Conservation (phyloP, 352 stramenopile species). For the Pythium vanterpoolii region DNA sequence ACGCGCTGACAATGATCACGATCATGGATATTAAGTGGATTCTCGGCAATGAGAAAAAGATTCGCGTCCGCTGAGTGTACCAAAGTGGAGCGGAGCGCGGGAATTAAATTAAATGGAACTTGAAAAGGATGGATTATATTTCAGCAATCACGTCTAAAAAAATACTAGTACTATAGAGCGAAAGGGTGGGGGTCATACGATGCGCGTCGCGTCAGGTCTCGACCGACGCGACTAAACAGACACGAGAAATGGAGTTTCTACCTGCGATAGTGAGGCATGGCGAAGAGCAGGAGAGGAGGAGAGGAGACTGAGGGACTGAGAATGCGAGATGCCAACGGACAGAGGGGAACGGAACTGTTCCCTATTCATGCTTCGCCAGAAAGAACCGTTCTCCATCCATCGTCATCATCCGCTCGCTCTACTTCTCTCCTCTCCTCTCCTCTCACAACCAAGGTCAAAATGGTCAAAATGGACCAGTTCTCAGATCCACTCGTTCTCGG, state of each 20-base stretch:
- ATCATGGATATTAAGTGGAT: slow-evolving; percentile 59
- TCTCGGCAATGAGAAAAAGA: slow-evolving; percentile 26
- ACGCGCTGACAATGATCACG: slow-evolving; percentile 44
- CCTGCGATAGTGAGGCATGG: neutral
- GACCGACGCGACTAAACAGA: neutral
- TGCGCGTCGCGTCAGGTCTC: neutral
- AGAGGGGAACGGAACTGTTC: too few species aligned
- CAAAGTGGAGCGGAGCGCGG: too few species aligned
- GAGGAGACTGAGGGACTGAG: too few species aligned
- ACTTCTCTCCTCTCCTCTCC: neutral
- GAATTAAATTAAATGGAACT: too few species aligned
- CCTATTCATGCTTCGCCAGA: too few species aligned
- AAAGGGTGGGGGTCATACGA: slow-evolving; percentile 17
- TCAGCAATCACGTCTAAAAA: too few species aligned
- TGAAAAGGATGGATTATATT: too few species aligned
- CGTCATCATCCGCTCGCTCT: too few species aligned
- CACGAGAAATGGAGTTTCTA: neutral
- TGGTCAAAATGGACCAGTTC: too few species aligned
- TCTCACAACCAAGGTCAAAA: too few species aligned
- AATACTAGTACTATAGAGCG: too few species aligned
- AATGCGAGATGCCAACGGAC: too few species aligned
- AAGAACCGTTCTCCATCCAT: neutral
- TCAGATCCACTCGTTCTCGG: slow-evolving; percentile 29
- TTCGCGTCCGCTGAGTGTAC: slow-evolving; percentile 8
- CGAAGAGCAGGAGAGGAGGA: neutral